phyloP scores from a whole-genome alignment of 208 protist species.

The Wallacemonas collosoma region DNA sequence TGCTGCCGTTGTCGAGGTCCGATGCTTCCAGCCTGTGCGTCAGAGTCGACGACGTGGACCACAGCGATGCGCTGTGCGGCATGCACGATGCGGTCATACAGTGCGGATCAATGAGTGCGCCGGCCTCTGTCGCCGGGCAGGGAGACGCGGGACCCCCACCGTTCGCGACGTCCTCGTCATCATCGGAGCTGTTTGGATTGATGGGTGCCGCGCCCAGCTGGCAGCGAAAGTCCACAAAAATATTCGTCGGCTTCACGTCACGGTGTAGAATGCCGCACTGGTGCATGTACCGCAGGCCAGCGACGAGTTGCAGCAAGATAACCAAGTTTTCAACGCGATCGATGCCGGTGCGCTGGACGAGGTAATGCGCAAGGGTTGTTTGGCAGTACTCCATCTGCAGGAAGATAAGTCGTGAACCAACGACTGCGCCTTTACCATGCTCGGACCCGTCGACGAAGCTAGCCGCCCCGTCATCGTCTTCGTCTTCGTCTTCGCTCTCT shows the following conservation, averaged over 20 bases:
- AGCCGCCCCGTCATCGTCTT: conserved; percentile 8
- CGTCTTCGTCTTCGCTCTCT: neutral
- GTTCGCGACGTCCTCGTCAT: conserved; percentile 23
- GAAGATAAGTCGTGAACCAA: conserved; percentile 71
- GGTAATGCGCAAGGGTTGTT: conserved; percentile 64
- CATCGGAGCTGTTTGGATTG: conserved; percentile 21
- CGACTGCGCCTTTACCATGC: conserved; percentile 20
- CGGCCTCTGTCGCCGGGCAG: neutral
- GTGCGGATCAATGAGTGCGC: neutral
- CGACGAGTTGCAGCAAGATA: conserved; percentile 67
- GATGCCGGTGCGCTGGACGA: conserved; percentile 45
- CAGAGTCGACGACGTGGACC: neutral
- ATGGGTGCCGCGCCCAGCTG: conserved; percentile 35
- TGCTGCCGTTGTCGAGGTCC: neutral
- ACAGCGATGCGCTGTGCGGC: conserved; percentile 10
- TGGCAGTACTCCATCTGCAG: conserved; percentile 90
- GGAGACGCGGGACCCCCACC: neutral
- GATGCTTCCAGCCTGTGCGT: neutral
- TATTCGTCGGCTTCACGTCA: conserved; percentile 87
- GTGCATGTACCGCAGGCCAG: conserved; percentile 75
- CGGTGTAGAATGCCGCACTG: conserved; percentile 67
- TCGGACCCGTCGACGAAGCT: neutral
- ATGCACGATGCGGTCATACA: conserved; percentile 10
- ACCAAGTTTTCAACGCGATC: conserved; percentile 79
- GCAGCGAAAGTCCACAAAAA: conserved; percentile 82